Base-by-base conservation (phyloP, 306 rosid genomes). In the Cicer cuneatum region DNA sequence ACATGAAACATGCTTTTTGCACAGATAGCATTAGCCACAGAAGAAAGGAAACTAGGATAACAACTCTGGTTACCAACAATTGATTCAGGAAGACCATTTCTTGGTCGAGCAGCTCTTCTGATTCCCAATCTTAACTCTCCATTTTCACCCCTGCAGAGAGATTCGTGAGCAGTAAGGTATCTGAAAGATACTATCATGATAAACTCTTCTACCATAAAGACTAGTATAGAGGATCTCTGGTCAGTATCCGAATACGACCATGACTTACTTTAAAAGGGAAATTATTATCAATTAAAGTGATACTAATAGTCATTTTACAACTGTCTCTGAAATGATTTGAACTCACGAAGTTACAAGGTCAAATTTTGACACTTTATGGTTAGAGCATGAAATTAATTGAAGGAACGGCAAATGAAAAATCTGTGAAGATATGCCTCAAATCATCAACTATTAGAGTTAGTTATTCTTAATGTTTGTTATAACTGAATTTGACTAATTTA, bases 91-190 rank as follows among this genome's bases (percentile, higher is more conserved):
- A 93, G 97, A 75, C 92, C 89, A 67, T 85, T 88, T 86, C 90
- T 84, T 1, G 97, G 98, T 61, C 98, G 86, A 72, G 81, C 89
- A 75, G 96, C 89, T 85, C 96, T 92, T 78, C 97, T 87, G 77
- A 93, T 89, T 69, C 98, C 98, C 91, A 93, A 77, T 69, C 98
- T 89, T 71, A 93, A 85, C 76, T 89, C 98, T 79, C 97, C 97
- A 71, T 87, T 88, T 77, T 88, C 97, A 81, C 98, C 98, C 90
- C 98, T 93, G 68, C 78, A 80, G 66, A 75, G 69, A 68, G 70
- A 80, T 73, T 66, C 47, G 69, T 42, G 52, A 43, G 62, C 63
- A 46, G n/a, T 62, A 39, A 80, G 66, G 65, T 15, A 46, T 35
- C 62, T 67, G n/a, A 42, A 16, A 66, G 43, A 3, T 14, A 41